Evolutionary conservation across 2,329 filamentous ascomycete species (phyloP).

Genomic region (Atkinsonella texensis): DNA sequence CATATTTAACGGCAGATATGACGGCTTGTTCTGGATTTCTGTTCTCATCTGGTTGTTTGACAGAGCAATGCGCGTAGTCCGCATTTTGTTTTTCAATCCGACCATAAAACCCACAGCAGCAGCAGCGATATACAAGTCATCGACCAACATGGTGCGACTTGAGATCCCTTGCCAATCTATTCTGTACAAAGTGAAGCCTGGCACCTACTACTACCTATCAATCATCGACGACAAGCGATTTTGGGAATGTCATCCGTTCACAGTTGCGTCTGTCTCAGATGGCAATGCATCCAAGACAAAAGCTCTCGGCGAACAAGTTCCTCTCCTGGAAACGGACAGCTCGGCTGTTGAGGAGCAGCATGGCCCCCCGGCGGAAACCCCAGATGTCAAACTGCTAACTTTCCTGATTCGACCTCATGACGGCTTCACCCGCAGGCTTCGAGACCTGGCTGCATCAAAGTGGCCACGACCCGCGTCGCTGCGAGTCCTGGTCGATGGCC

Average conservation of each 20-base stretch:
- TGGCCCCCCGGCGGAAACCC: neutral
- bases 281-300: conserved; percentile 7
- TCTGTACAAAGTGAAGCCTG: conserved; percentile 23
- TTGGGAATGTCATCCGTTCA: conserved; percentile 41
- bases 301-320: conserved; percentile 18
- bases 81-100: conserved; percentile 29
- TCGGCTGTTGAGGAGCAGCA: conserved; percentile 3
- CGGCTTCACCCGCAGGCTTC: conserved; percentile 28
- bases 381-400: conserved; percentile 16
- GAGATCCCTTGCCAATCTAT: conserved; percentile 22
- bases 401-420: conserved; percentile 36
- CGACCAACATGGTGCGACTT: conserved; percentile 30
- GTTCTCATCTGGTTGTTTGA: conserved; percentile 38
- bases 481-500: conserved; percentile 31
- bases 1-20: conserved; percentile 38
- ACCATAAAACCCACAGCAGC: conserved; percentile 24
- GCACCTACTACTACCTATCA: conserved; percentile 34
- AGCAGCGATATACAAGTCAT: conserved; percentile 21
- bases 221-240: conserved; percentile 25
- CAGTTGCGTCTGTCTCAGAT: conserved; percentile 23
- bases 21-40: conserved; percentile 37
- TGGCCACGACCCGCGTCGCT: conserved; percentile 16
- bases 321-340: conserved; percentile 16
- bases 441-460: conserved; percentile 15
- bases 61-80: conserved; percentile 30